phyloP scores from a whole-genome alignment of 164 flowering plant genomes.

The Liriodendron chinense region DNA sequence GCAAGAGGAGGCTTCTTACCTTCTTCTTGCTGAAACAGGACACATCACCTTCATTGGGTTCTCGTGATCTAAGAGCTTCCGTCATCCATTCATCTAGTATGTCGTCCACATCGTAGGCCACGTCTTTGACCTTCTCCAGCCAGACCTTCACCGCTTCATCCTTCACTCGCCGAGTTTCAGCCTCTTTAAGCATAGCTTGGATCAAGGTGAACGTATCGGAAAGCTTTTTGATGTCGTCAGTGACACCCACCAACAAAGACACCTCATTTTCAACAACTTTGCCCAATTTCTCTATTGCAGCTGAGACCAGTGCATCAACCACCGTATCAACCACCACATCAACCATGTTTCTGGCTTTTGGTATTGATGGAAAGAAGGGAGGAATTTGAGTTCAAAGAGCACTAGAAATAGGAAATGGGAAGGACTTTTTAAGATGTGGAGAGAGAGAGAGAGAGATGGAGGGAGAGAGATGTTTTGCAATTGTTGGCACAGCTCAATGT shows the following conservation, averaged over 20 bases:
- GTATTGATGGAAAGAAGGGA: background rate
- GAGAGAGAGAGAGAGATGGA: no score
- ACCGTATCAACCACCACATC: no score
- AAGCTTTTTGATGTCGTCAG: background rate
- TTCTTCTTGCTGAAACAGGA: background rate
- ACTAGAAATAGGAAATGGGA: background rate
- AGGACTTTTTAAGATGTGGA: no score
- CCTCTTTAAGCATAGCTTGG: background rate
- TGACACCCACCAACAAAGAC: background rate
- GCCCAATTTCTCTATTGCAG: background rate
- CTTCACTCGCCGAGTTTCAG: background rate
- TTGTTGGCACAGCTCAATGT: no score
- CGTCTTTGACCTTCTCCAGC: background rate
- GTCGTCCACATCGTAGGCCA: conserved; percentile 3
- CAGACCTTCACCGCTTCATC: background rate
- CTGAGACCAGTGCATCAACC: background rate
- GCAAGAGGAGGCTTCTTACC: background rate
- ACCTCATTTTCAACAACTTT: background rate
- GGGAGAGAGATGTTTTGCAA: no score
- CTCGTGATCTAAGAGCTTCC: background rate
- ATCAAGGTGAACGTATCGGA: background rate
- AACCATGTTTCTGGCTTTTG: background rate
- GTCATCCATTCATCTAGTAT: conserved; percentile 2
- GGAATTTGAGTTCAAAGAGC: background rate
- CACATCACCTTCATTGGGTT: background rate